Conservation (phyloP, 2,329 filamentous ascomycete genomes). For the Tricladium varicosporioides region DNA sequence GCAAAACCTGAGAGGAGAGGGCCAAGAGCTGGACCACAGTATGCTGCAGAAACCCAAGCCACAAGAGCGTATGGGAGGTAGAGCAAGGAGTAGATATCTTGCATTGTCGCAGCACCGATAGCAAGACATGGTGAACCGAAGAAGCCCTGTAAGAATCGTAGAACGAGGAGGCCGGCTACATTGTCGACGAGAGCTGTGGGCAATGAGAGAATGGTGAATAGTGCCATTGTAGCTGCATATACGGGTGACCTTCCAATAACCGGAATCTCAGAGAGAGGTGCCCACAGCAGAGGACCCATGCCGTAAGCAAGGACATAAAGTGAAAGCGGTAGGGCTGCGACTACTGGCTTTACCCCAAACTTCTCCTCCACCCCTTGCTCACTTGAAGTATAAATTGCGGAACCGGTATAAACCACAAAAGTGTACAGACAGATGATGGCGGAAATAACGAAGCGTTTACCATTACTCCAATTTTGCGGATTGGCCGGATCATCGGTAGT, state of each 20-base stretch:
- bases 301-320: constrained; percentile 65
- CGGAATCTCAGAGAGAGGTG: constrained; percentile 65
- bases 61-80: constrained; percentile 57
- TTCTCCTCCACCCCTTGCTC: constrained; percentile 46
- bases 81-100: constrained; percentile 53
- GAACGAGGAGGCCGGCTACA: constrained; percentile 61
- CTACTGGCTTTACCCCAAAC: constrained; percentile 51
- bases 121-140: constrained; percentile 65
- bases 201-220: constrained; percentile 66
- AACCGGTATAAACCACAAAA: constrained; percentile 55
- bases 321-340: constrained; percentile 56
- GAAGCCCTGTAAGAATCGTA: constrained; percentile 64
- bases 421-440: constrained; percentile 55
- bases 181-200: constrained; percentile 62
- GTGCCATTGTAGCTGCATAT: constrained; percentile 64
- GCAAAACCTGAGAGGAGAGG: constrained; percentile 60
- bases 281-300: constrained; percentile 62
- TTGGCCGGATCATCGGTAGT: constrained; percentile 53
- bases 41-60: constrained; percentile 55
- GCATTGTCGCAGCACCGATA: constrained; percentile 51
- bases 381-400: constrained; percentile 47
- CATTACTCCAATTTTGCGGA: constrained; percentile 52
- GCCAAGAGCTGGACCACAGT: constrained; percentile 54
- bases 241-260: constrained; percentile 64
- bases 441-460: constrained; percentile 42